phyloP scores from a whole-genome alignment of 2,329 filamentous ascomycete genomes.

The Bipolaris zeicola region DNA sequence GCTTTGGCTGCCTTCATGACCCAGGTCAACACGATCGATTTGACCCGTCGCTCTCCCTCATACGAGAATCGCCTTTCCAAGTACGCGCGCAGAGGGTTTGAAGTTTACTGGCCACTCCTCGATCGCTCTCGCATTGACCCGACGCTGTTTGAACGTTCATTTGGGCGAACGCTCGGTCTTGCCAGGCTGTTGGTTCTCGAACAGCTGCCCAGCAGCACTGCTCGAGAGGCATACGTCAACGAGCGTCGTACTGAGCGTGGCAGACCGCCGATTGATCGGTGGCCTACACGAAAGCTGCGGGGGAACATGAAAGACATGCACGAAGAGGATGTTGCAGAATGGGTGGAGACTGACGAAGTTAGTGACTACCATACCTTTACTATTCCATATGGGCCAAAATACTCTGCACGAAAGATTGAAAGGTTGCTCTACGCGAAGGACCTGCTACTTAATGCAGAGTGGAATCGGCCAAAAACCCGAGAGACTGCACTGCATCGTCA shows the following conservation, averaged over 20 bases:
- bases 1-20: conserved; percentile 80
- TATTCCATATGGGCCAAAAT: conserved; percentile 66
- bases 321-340: conserved; percentile 83
- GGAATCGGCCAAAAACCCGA: conserved; percentile 79
- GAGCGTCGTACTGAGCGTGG: conserved; percentile 75
- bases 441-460: conserved; percentile 79
- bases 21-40: conserved; percentile 79
- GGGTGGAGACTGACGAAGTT: conserved; percentile 76
- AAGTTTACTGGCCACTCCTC: conserved; percentile 77
- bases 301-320: conserved; percentile 79
- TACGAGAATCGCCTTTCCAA: conserved; percentile 89
- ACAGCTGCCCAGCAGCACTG: conserved; percentile 70
- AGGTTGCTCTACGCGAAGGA: conserved; percentile 83
- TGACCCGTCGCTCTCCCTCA: conserved; percentile 78
- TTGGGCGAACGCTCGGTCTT: conserved; percentile 74
- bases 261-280: conserved; percentile 61
- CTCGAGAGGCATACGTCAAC: conserved; percentile 72
- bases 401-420: conserved; percentile 72
- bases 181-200: conserved; percentile 81
- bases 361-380: conserved; percentile 74
- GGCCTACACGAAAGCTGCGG: conserved; percentile 49
- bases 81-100: conserved; percentile 80
- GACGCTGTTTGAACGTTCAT: conserved; percentile 84
- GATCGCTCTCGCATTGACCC: conserved; percentile 79
- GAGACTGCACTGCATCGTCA: conserved; percentile 80